These are phyloP conservation scores for Aspergillus hortae DNA, from an alignment of 2,329 filamentous ascomycete genomes.

Conservation along the genomic window DNA sequence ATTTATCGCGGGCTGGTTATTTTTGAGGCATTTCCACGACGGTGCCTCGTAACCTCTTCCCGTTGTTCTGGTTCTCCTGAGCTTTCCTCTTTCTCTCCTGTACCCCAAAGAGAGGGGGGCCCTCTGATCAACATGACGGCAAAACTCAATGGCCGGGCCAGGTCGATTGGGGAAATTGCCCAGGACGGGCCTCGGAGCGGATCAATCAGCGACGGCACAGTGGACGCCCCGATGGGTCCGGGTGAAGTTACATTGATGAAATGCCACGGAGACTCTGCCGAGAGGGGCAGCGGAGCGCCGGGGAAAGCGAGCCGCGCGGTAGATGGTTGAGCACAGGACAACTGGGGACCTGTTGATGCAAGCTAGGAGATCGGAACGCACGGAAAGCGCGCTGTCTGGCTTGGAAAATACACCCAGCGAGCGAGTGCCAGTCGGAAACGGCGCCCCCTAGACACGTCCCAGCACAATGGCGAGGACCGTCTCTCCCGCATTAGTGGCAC, in stretches of 20 bases:
- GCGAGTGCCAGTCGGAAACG: not conserved
- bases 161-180: not conserved
- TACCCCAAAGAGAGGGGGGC: not conserved
- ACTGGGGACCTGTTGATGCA: not conserved
- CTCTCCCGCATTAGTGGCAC: conserved; percentile 25
- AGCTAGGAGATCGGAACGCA: not conserved
- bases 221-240: too few relatives aligned
- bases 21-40: not conserved
- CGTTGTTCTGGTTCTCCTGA: too few relatives aligned
- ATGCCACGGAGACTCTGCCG: not conserved
- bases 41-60: not conserved
- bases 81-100: too few relatives aligned
- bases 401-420: not conserved
- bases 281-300: not conserved
- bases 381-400: not conserved
- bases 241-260: not conserved
- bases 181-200: too few relatives aligned
- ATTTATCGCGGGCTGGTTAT: not conserved
- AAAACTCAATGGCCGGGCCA: not conserved
- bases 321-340: not conserved
- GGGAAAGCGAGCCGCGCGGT: conserved; percentile 1
- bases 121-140: not conserved
- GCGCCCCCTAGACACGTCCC: conserved; percentile 12
- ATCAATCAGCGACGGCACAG: too few relatives aligned
- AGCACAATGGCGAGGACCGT: conserved; percentile 26